phyloP scores from a whole-genome alignment of 805 yeast genomes.

The Candida boidinii region DNA sequence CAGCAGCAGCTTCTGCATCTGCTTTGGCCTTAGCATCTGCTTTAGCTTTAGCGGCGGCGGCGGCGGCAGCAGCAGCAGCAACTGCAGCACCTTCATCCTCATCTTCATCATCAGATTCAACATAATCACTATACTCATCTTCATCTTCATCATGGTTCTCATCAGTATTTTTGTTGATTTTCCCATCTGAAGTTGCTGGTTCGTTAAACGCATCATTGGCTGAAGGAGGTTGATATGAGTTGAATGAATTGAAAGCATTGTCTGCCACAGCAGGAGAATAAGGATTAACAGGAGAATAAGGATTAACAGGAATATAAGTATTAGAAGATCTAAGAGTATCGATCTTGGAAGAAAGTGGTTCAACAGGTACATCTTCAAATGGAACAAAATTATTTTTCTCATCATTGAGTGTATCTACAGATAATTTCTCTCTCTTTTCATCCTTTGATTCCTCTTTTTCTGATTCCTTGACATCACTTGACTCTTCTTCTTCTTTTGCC shows the following conservation, averaged over 20 bases:
- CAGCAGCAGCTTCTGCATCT: too few relatives aligned
- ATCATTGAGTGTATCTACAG: background rate
- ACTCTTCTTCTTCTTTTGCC: background rate
- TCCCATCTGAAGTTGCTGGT: too few relatives aligned
- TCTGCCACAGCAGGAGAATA: conserved; percentile 3
- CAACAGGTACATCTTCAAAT: too few relatives aligned
- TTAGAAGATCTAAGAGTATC: too few relatives aligned
- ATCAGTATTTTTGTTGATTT: background rate
- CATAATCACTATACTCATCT: conserved; percentile 1
- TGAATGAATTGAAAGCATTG: too few relatives aligned
- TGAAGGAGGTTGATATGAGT: background rate
- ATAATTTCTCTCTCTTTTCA: background rate
- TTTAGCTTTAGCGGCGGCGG: conserved; percentile 23
- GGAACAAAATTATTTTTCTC: too few relatives aligned
- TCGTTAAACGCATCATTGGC: too few relatives aligned
- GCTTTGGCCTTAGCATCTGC: conserved; percentile 2
- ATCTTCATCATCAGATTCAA: conserved; percentile 15
- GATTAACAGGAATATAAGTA: background rate
- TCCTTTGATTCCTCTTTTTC: background rate
- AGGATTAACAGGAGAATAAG: background rate
- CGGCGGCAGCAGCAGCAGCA: conserved; percentile 36
- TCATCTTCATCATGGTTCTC: background rate
- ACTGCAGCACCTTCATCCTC: conserved; percentile 23
- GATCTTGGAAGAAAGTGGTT: too few relatives aligned
- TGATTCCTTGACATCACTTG: background rate